Evolutionary conservation across 768 basidiomycete genomes (phyloP).

Genomic region (Russula dissimulans): DNA sequence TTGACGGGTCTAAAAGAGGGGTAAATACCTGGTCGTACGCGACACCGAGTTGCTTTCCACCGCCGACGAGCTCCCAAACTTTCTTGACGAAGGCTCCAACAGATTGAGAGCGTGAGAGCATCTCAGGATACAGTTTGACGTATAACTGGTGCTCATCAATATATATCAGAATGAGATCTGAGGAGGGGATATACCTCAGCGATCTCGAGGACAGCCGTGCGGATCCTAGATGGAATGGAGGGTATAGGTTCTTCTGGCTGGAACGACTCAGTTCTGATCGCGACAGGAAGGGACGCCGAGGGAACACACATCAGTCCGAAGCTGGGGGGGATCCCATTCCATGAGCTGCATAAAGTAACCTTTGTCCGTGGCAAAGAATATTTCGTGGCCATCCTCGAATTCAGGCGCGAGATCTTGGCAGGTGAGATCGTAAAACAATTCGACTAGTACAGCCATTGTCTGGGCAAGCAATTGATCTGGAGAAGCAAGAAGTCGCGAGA

Average conservation of each 20-base stretch:
- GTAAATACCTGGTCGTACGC: slow-evolving; percentile 58
- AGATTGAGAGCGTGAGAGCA: slow-evolving; percentile 51
- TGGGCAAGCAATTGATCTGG: slow-evolving; percentile 49
- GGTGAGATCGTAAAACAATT: slow-evolving; percentile 89
- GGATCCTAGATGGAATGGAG: slow-evolving; percentile 81
- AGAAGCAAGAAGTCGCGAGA: slow-evolving; percentile 39
- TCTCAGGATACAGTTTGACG: slow-evolving; percentile 75
- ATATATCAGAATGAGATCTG: background rate
- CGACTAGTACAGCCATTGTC: slow-evolving; percentile 66
- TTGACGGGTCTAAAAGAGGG: slow-evolving; percentile 18
- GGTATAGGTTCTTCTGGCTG: slow-evolving; percentile 76
- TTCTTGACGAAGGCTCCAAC: slow-evolving; percentile 71
- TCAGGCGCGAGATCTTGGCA: slow-evolving; percentile 92
- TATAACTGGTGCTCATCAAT: slow-evolving; percentile 42
- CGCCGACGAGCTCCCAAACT: slow-evolving; percentile 85
- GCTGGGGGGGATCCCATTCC: slow-evolving; percentile 62
- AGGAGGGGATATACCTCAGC: slow-evolving; percentile 54
- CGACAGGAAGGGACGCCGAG: background rate
- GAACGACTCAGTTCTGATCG: slow-evolving; percentile 8
- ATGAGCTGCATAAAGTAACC: slow-evolving; percentile 80
- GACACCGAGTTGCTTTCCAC: slow-evolving; percentile 56
- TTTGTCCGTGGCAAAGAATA: slow-evolving; percentile 64
- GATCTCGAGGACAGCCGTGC: slow-evolving; percentile 85
- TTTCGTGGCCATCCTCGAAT: slow-evolving; percentile 78
- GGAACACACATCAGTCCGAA: slow-evolving; percentile 58